Percentiles rank a stretch among this genome's conserved stretches.
These are phyloP conservation scores for Arctium lappa DNA, from an alignment of 129 eudicot species.

Conservation along the genomic window DNA sequence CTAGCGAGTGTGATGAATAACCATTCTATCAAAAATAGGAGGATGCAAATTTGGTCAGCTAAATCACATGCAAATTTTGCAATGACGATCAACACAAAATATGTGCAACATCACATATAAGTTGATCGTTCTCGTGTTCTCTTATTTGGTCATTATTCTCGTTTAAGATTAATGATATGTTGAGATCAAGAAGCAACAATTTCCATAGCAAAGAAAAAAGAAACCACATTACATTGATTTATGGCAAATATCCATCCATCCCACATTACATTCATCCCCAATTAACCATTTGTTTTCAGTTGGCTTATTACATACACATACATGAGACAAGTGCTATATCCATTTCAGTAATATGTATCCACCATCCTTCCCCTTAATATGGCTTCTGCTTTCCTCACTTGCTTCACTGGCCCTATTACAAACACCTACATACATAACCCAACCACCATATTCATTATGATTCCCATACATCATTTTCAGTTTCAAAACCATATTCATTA, in stretches of 20 bases:
- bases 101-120: too few species aligned
- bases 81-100: too few species aligned
- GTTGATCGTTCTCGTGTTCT: too few species aligned
- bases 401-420: constrained; percentile 79
- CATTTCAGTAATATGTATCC: constrained; percentile 38
- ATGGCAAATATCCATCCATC: neutral
- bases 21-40: too few species aligned
- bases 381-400: constrained; percentile 96
- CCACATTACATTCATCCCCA: neutral
- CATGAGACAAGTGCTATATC: neutral
- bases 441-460: neutral
- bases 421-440: constrained; percentile 48
- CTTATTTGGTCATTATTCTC: too few species aligned
- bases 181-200: neutral
- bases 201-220: neutral
- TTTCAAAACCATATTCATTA: too few species aligned
- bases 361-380: constrained; percentile 84
- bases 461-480: neutral
- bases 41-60: too few species aligned
- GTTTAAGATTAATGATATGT: too few species aligned
- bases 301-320: constrained; percentile 32
- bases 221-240: neutral
- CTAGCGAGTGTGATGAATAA: too few species aligned
- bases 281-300: constrained; percentile 8
- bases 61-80: too few species aligned